Percentiles rank a stretch among this genome's conserved stretches.
These are phyloP conservation scores for Symbiodinium natans DNA, from an alignment of 73 alveolate genomes.

Conservation along the genomic window DNA sequence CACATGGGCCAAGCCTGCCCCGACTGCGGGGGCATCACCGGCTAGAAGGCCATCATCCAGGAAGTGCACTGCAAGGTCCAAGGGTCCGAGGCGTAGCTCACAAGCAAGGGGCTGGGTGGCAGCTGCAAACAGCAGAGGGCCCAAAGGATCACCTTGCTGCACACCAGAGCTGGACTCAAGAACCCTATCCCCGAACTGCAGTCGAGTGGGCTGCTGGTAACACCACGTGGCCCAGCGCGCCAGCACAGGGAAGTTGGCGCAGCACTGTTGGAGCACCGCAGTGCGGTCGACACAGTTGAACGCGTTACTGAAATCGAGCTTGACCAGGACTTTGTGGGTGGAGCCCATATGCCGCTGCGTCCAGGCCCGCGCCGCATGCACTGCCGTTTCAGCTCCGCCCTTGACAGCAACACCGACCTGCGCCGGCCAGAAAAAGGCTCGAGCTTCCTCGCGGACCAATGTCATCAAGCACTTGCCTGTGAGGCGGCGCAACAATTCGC, in stretches of 20 bases:
- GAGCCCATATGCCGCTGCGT: not conserved
- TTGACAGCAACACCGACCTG: constrained; percentile 21
- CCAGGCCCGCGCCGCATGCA: constrained; percentile 33
- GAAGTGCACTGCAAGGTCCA: not conserved
- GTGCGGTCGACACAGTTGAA: constrained; percentile 13
- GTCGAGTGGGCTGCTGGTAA: not conserved
- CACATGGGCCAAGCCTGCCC: too few species aligned
- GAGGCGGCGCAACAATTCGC: constrained; percentile 29
- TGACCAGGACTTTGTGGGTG: not conserved
- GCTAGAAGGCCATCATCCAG: not conserved
- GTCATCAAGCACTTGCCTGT: constrained; percentile 2
- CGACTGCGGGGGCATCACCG: too few species aligned
- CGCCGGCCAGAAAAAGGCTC: not conserved
- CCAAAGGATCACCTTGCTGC: not conserved
- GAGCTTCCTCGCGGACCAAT: not conserved
- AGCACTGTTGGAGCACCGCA: not conserved
- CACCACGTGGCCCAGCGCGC: constrained; percentile 30
- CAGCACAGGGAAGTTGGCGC: not conserved
- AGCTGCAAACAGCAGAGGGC: not conserved
- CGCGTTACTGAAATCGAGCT: constrained; percentile 9
- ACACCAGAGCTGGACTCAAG: not conserved
- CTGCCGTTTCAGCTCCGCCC: not conserved
- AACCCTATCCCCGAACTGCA: not conserved
- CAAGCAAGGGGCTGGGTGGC: not conserved
- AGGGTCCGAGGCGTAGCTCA: not conserved